phyloP scores from a whole-genome alignment of 2,329 filamentous ascomycete species.

The Penicillium sp. region DNA sequence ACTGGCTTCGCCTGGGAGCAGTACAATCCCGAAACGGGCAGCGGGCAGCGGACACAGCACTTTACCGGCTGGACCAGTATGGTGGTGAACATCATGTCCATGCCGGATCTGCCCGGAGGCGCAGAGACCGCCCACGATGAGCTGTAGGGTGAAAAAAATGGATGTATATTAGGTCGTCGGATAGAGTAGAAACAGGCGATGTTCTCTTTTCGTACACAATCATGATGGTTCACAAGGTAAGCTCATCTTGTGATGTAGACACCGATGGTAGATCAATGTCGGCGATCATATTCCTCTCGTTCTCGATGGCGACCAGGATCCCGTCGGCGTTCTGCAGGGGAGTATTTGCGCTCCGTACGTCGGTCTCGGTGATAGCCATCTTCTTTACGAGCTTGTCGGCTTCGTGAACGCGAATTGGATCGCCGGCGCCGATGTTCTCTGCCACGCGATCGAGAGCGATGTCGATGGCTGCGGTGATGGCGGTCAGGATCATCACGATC shows the following conservation, averaged over 20 bases:
- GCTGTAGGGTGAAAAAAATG: conserved; percentile 33
- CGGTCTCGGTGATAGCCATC: conserved; percentile 23
- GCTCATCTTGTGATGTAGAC: no score
- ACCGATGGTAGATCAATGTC: conserved; percentile 17
- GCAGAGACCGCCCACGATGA: conserved; percentile 43
- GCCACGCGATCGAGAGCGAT: conserved; percentile 28
- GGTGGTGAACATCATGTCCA: conserved; percentile 94
- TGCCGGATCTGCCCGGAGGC: conserved; percentile 60
- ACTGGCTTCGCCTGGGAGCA: conserved; percentile 99
- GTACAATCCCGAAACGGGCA: conserved; percentile 88
- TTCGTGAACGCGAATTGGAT: conserved; percentile 27
- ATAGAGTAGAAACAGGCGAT: conserved; percentile 7
- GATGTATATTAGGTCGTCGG: conserved; percentile 13
- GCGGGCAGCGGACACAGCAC: conserved; percentile 92
- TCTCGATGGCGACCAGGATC: conserved; percentile 25
- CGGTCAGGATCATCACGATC: conserved; percentile 28
- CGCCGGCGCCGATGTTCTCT: conserved; percentile 23
- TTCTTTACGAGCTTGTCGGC: conserved; percentile 23
- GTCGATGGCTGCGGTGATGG: conserved; percentile 31
- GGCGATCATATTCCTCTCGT: conserved; percentile 24
- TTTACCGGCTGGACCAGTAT: conserved; percentile 99
- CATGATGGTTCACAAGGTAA: no score
- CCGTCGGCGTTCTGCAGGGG: conserved; percentile 20
- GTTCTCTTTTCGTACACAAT: no score
- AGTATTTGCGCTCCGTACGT: conserved; percentile 22